Percentiles rank a stretch among this genome's conserved stretches.
Evolutionary conservation across 116 monocot species (phyloP).

Genomic region (Posidonia oceanica): DNA sequence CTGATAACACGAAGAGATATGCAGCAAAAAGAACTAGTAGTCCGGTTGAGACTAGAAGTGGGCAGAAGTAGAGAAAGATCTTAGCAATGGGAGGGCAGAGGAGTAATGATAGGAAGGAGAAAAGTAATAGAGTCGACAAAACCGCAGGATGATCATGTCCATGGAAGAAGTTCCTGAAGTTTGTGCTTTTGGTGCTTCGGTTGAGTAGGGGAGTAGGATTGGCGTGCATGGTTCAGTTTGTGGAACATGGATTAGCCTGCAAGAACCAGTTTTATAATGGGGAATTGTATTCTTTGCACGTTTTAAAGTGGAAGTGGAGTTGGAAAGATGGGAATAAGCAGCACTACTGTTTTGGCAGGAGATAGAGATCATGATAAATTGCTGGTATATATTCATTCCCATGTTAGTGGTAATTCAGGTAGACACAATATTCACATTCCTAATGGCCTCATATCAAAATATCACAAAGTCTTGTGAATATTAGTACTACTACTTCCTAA

Average conservation of each 20-base stretch:
- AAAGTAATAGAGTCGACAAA: background rate
- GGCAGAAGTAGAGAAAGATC: background rate
- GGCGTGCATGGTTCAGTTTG: background rate
- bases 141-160: background rate
- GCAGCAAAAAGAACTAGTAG: background rate
- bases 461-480: too few relatives aligned
- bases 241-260: background rate
- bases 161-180: background rate
- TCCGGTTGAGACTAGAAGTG: background rate
- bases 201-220: background rate
- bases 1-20: background rate
- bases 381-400: background rate
- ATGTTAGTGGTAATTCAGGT: background rate
- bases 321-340: constrained; percentile 1
- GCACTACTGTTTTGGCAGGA: background rate
- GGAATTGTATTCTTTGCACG: background rate
- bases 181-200: background rate
- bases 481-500: too few relatives aligned
- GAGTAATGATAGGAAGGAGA: background rate
- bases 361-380: background rate
- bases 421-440: too few relatives aligned
- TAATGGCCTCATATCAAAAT: too few relatives aligned
- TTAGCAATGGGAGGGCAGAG: background rate
- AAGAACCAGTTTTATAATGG: background rate
- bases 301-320: background rate